Percentiles rank a stretch among this genome's conserved stretches.
phyloP scores from a whole-genome alignment of 108 stramenopile species.

The Schizochytrium sp. region DNA sequence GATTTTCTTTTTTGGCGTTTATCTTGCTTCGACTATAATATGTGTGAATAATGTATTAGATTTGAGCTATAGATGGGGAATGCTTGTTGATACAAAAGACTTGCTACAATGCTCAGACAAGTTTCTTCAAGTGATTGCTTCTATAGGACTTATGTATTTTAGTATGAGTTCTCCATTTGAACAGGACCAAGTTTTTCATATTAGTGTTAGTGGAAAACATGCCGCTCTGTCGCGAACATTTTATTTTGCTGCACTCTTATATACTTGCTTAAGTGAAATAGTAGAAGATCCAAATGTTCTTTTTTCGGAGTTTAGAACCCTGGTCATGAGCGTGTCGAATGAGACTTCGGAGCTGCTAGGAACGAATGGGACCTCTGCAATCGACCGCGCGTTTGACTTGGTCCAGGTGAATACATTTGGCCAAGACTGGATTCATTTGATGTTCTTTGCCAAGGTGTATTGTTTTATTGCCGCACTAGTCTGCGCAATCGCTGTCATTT shows the following conservation, averaged over 20 bases:
- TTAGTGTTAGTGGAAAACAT: not conserved
- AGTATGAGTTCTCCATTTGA: slow-evolving; percentile 4
- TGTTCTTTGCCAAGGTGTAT: not conserved
- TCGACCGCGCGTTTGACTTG: not conserved
- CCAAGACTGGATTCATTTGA: not conserved
- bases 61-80: not conserved
- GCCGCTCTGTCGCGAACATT: not conserved
- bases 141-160: not conserved
- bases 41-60: not conserved
- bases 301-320: not conserved
- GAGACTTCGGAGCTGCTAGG: not conserved
- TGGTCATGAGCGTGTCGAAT: not conserved
- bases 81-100: not conserved
- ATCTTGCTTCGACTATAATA: not conserved
- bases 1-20: not conserved
- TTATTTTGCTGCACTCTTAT: not conserved
- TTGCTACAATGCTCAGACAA: not conserved
- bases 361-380: not conserved
- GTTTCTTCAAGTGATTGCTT: not conserved
- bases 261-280: not conserved
- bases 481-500: not conserved
- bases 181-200: not conserved
- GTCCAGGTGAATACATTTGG: not conserved
- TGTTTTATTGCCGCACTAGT: not conserved
- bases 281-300: not conserved